Base-by-base conservation (phyloP, 139 green algal genomes). In the Gonium pectorale region DNA sequence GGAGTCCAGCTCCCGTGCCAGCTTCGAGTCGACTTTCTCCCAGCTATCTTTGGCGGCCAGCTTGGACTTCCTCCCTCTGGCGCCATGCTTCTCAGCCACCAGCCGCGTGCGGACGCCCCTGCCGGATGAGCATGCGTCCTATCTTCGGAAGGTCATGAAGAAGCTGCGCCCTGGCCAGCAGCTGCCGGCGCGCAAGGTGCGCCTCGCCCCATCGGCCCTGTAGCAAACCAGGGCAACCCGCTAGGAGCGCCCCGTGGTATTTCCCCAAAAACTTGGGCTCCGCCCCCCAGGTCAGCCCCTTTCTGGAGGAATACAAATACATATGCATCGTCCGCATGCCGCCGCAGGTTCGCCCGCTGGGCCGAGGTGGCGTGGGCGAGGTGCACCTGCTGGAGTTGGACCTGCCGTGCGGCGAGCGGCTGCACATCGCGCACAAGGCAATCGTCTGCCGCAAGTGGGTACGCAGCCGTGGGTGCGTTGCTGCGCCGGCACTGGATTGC, bases 371-470 rank as follows among this genome's bases (percentile, higher is more conserved):
- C 11, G 77, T 83, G 77, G 77, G 77, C 43, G 62, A 73, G n/a
- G 77, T 83, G 6, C 31, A 63, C 77, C 62, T 83, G n/a, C 13
- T 83, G 31, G 77, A 73, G 62, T 5, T 83, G 22, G 62, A 83
- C 31, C 8, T 83, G 41, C 77, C 77, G 11, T 41, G 51, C 33
- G 77, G 62, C 43, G 62, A 31, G 7, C 6, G 5, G 3, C 43
- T 83, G 43, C 43, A 64, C 24, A 13, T 83, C 19, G 77, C 77
- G 26, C 43, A 73, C 21, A 83, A 83, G 35, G 54, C 75, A 59
- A 82, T 82, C 59, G 22, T 62, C 19, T 82, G 75, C 75, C 37
- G 38, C 9, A n/a, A 63, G 49, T 56, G 49, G 13, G 17, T 56
- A 17, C 13, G 49, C 13, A 56, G 13, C 13, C 13, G 17, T 56